Percentiles rank a stretch among this genome's conserved stretches.
Evolutionary conservation across 1,284 basidiomycete genomes (phyloP).

Genomic region (Tausonia pullulans): DNA sequence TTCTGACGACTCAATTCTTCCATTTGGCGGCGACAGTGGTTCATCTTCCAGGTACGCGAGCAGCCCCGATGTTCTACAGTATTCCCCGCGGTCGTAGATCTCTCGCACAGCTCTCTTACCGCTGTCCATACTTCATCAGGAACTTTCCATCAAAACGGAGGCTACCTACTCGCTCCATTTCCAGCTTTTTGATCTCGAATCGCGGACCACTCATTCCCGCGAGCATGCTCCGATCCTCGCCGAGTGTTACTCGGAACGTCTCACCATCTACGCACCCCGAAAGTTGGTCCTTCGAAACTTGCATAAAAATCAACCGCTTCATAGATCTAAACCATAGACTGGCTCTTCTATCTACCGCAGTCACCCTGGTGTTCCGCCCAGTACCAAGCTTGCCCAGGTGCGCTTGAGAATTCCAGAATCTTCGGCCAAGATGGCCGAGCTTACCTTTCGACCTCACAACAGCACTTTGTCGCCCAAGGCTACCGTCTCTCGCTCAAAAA

Average conservation of each 20-base stretch:
- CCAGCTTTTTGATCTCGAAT: conserved; percentile 8
- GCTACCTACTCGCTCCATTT: conserved; percentile 14
- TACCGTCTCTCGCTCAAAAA: conserved; percentile 11
- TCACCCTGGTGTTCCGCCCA: conserved; percentile 12
- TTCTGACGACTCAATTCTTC: too few relatives aligned
- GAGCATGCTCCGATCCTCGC: conserved; percentile 7
- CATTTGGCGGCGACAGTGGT: neutral
- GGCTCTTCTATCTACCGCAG: neutral
- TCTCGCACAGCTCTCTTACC: neutral
- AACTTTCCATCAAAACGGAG: conserved; percentile 13
- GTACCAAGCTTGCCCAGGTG: conserved; percentile 5
- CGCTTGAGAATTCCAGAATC: neutral
- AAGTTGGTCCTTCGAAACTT: conserved; percentile 1
- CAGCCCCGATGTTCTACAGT: too few relatives aligned
- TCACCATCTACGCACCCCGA: conserved; percentile 13
- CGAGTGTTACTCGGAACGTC: conserved; percentile 4
- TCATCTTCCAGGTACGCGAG: conserved; percentile 7
- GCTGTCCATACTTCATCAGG: neutral
- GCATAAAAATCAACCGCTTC: neutral
- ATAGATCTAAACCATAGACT: neutral
- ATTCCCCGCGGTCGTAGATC: neutral
- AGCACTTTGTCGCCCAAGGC: conserved; percentile 12
- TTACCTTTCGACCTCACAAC: neutral
- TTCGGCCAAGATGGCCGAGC: neutral
- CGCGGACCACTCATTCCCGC: conserved; percentile 1